Conservation (phyloP, 1,284 basidiomycete species). For the Thecaphora thlaspeos region DNA sequence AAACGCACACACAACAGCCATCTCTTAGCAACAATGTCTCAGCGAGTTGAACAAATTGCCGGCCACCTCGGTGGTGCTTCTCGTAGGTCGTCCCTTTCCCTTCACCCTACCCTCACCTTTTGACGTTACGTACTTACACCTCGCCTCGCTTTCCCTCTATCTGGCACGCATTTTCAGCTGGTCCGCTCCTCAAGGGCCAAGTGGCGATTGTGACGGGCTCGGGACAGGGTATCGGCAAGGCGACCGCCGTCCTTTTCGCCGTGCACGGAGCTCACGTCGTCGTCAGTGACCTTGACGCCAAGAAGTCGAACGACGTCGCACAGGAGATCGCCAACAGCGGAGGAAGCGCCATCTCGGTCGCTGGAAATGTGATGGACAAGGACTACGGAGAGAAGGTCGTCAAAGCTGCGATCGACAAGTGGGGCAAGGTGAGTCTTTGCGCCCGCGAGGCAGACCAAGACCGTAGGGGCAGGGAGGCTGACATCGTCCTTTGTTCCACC, state of each 20-base stretch:
- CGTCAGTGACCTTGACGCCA: constrained; percentile 67
- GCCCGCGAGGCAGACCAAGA: too few relatives aligned
- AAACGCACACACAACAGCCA: too few relatives aligned
- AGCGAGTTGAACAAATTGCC: constrained; percentile 34
- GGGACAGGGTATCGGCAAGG: constrained; percentile 43
- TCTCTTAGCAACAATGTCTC: constrained; percentile 14
- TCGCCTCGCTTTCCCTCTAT: too few relatives aligned
- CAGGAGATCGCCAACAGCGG: constrained; percentile 67
- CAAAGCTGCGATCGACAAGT: constrained; percentile 67
- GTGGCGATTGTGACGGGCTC: constrained; percentile 80
- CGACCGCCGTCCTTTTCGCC: constrained; percentile 74
- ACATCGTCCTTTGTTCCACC: too few relatives aligned
- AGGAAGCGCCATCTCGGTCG: constrained; percentile 64
- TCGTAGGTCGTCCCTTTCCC: constrained; percentile 16
- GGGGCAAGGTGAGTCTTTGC: constrained; percentile 41
- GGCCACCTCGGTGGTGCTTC: constrained; percentile 23
- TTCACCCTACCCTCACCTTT: not conserved
- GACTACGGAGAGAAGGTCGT: constrained; percentile 78
- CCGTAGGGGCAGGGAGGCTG: too few relatives aligned
- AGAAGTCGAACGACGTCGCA: constrained; percentile 31
- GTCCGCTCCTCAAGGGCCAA: constrained; percentile 63
- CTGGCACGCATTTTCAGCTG: constrained; percentile 9
- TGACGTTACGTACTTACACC: not conserved
- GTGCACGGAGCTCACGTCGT: constrained; percentile 83
- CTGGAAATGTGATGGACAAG: constrained; percentile 49